Percentiles rank a stretch among this genome's conserved stretches.
Conservation (phyloP, 257 asterid species). For the Ehretia macrophylla region DNA sequence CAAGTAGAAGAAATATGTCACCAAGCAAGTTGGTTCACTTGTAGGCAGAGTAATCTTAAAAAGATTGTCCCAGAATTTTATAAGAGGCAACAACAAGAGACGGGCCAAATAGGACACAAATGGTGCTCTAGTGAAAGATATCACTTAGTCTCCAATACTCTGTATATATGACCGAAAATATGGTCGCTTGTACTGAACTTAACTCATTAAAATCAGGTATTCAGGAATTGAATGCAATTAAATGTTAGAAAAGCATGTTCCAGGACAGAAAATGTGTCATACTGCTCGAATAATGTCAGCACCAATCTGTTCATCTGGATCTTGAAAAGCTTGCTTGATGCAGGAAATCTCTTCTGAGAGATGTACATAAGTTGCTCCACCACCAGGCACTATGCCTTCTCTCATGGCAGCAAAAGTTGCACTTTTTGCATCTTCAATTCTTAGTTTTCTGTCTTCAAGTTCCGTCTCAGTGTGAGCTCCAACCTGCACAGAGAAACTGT, state of each 20-base stretch:
- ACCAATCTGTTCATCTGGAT: slow-evolving; percentile 82
- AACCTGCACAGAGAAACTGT: slow-evolving; percentile 27
- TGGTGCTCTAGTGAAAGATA: too few relatives aligned
- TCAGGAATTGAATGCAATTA: background rate
- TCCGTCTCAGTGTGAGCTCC: slow-evolving; percentile 96
- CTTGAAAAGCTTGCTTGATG: slow-evolving; percentile 50
- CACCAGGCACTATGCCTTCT: slow-evolving; percentile 98
- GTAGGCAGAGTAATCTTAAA: too few relatives aligned
- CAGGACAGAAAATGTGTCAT: slow-evolving; percentile 12
- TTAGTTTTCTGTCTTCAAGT: slow-evolving; percentile 84
- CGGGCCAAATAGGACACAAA: too few relatives aligned
- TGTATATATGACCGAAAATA: too few relatives aligned
- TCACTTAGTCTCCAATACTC: too few relatives aligned
- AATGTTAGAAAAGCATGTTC: background rate
- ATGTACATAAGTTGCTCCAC: slow-evolving; percentile 86
- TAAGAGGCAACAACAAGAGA: too few relatives aligned
- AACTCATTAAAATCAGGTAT: background rate
- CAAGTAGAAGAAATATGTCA: too few relatives aligned
- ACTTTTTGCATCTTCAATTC: slow-evolving; percentile 87
- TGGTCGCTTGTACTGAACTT: too few relatives aligned
- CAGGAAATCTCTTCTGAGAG: slow-evolving; percentile 67
- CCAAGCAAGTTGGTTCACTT: too few relatives aligned
- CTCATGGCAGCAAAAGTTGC: slow-evolving; percentile 94
- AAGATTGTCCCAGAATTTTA: too few relatives aligned
- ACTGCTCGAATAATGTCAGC: slow-evolving; percentile 85